Evolutionary conservation across 1,284 basidiomycete species (phyloP), one percentile per base, ranked within the genome.

Genomic region (Cutaneotrichosporon cutaneum): DNA sequence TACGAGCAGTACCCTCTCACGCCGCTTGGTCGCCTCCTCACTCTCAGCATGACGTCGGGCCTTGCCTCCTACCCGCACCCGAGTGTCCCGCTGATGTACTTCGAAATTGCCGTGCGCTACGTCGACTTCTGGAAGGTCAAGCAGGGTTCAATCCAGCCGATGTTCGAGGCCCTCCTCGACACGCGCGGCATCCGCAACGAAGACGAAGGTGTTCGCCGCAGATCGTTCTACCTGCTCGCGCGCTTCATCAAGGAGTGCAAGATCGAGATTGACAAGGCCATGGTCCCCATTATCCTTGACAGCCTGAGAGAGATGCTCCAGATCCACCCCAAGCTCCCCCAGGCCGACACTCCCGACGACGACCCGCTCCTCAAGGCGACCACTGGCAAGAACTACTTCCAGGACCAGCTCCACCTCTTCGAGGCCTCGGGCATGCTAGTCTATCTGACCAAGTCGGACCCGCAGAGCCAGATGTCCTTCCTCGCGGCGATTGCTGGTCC

Each of bases 121-220:
- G 86, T 88, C 44, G 94, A 98, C 74, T 98, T 98, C 78, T 99
- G 98, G 86, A 93, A 91, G 78, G 87, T 93, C 36, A 88, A 92
- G 65, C 88, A 89, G 74, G 87, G 92, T 66, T 90, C 88, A 69
- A 89, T 98, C 66, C 82, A 90, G 72, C 89, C 90, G 27, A 87
- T 92, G 5, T 82, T 99, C 53, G 88, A 94, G 70, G 89, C 91
- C 1, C 93, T 99, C 83, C 85, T 99, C 30, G 93, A 91, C 72
- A 70, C 80, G 67, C 84, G 90, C 56, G 96, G 96, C 35, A 82
- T 99, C 45, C 94, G 97, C 73, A 90, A 89, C 73, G 82, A 85
- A 22, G 86, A 90, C 62, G 81, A 84, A 30, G 83, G 83, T 35
- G 87, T 92, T 58, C 87, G 91, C 50, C 85, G 89, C 21, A 86